Conservation (phyloP, 2,329 filamentous ascomycete genomes). For the Ophiostoma piceae region DNA sequence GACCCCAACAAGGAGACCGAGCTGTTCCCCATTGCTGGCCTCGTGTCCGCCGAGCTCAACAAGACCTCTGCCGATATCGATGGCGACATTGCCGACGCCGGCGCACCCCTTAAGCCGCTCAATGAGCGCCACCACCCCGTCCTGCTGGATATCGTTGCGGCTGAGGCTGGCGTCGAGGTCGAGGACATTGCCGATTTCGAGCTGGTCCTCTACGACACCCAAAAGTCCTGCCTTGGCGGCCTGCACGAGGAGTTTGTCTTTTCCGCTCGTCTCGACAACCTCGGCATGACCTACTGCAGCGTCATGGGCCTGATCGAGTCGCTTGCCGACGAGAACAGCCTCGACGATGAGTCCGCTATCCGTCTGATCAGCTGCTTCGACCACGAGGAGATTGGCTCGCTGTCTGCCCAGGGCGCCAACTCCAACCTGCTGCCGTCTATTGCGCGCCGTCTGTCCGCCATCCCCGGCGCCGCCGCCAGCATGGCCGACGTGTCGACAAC, state of each 20-base stretch:
- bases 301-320: slow-evolving; percentile 81
- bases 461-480: slow-evolving; percentile 53
- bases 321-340: slow-evolving; percentile 54
- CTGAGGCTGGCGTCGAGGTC: slow-evolving; percentile 65
- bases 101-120: slow-evolving; percentile 67
- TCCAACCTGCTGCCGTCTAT: slow-evolving; percentile 87
- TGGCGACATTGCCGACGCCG: slow-evolving; percentile 37
- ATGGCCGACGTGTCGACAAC: slow-evolving; percentile 64
- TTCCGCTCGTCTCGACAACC: slow-evolving; percentile 90
- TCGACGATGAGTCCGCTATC: slow-evolving; percentile 66
- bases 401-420: slow-evolving; percentile 86
- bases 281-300: slow-evolving; percentile 93
- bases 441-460: slow-evolving; percentile 75
- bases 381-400: slow-evolving; percentile 94
- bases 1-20: slow-evolving; percentile 96
- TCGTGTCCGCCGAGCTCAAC: slow-evolving; percentile 85
- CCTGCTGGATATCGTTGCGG: slow-evolving; percentile 77
- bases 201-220: slow-evolving; percentile 93
- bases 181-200: slow-evolving; percentile 86
- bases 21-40: slow-evolving; percentile 84
- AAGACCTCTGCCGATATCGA: slow-evolving; percentile 39
- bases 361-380: slow-evolving; percentile 94
- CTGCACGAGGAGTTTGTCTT: slow-evolving; percentile 93
- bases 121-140: slow-evolving; percentile 83
- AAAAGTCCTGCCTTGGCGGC: slow-evolving; percentile 82